Conservation (phyloP, 1,284 basidiomycete genomes). For the Rhodotorula sp. region DNA sequence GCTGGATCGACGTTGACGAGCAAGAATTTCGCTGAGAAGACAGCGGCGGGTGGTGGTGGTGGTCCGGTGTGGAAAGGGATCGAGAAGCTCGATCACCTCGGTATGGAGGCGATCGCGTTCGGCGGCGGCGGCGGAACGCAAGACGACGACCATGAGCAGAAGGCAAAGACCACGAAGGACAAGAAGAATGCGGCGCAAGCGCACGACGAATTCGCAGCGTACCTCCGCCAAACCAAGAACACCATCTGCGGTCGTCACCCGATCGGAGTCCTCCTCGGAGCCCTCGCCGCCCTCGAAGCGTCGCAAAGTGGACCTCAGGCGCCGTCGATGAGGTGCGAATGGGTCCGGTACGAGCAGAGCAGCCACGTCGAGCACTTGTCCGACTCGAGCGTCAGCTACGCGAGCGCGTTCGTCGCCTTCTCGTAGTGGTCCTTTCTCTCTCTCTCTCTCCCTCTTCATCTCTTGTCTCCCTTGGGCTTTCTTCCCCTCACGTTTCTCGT, state of each 20-base stretch:
- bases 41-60: not conserved
- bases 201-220: slow-evolving; percentile 67
- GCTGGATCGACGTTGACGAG: slow-evolving; percentile 8
- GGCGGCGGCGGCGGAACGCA: slow-evolving; percentile 49
- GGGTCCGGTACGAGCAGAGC: slow-evolving; percentile 91
- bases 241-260: slow-evolving; percentile 97
- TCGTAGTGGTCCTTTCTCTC: not conserved
- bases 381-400: slow-evolving; percentile 94
- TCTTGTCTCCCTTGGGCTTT: not conserved
- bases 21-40: slow-evolving; percentile 8
- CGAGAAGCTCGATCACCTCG: slow-evolving; percentile 69
- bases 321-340: slow-evolving; percentile 57
- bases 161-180: slow-evolving; percentile 16
- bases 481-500: too few species aligned
- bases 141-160: slow-evolving; percentile 2
- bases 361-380: slow-evolving; percentile 64
- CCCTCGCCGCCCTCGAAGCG: slow-evolving; percentile 60
- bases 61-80: slow-evolving; percentile 59
- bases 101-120: slow-evolving; percentile 68
- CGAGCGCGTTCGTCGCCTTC: slow-evolving; percentile 69
- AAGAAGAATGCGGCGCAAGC: slow-evolving; percentile 49
- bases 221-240: slow-evolving; percentile 80
- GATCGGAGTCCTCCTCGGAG: slow-evolving; percentile 83
- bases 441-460: too few species aligned
- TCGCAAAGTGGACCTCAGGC: slow-evolving; percentile 24